A percentile compares a stretch with the other conserved stretches of the same genome.
Evolutionary conservation across 345 rosid genomes (phyloP).

Genomic region (Carallia brachiata): DNA sequence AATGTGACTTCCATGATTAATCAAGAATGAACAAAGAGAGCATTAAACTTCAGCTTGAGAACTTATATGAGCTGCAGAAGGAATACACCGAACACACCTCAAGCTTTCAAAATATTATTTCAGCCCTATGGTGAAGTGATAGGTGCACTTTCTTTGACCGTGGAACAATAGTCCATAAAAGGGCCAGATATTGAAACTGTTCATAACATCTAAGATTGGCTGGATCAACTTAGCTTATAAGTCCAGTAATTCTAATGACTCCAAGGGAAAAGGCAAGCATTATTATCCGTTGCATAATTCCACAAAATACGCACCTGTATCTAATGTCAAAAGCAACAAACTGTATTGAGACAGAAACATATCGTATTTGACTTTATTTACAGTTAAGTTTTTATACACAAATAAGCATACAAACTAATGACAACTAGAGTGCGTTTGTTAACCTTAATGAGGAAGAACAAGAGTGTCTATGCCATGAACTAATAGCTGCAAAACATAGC

Average conservation of each 20-base stretch:
- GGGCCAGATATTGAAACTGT: background rate
- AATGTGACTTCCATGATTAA: background rate
- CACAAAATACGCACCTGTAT: background rate
- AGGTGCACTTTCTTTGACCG: too few relatives aligned
- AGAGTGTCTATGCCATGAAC: background rate
- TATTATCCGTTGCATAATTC: background rate
- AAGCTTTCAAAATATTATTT: background rate
- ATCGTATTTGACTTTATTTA: background rate
- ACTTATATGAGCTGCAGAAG: background rate
- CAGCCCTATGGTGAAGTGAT: background rate
- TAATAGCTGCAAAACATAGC: background rate
- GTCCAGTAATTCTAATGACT: background rate
- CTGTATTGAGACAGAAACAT: background rate
- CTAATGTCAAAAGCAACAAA: background rate
- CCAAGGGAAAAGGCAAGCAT: slow-evolving; percentile 8
- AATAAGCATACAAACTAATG: slow-evolving; percentile 9
- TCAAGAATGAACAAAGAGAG: background rate
- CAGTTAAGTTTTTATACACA: background rate
- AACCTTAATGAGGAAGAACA: background rate
- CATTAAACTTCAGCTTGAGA: background rate
- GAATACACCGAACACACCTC: background rate
- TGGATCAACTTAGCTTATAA: too few relatives aligned
- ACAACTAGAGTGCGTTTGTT: background rate
- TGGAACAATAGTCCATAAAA: too few relatives aligned
- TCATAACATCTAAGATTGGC: background rate